Percentiles rank a stretch among this genome's conserved stretches.
These are phyloP conservation scores for Zygoascus flipseniorum DNA, from an alignment of 805 yeast species.

Conservation along the genomic window DNA sequence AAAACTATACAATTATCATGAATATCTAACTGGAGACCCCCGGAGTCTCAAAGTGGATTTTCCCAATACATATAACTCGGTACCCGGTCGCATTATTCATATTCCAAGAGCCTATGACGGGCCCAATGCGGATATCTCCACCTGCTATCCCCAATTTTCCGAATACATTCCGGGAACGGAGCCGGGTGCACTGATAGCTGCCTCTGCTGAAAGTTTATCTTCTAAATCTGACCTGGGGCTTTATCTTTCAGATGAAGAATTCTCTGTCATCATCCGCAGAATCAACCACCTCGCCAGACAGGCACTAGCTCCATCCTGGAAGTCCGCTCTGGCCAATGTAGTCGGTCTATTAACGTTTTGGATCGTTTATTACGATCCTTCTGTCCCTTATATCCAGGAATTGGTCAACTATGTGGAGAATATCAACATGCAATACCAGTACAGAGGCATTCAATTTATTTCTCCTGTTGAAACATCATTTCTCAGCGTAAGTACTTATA, in stretches of 20 bases:
- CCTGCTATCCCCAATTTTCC: constrained; percentile 15
- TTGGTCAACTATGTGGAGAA: constrained; percentile 37
- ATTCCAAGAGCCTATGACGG: constrained; percentile 15
- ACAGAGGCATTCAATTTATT: constrained; percentile 7
- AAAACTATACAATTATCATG: constrained; percentile 18
- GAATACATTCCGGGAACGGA: constrained; percentile 18
- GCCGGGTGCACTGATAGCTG: constrained; percentile 15
- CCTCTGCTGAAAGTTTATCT: constrained; percentile 18
- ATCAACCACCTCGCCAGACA: constrained; percentile 37
- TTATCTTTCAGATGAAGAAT: constrained; percentile 33
- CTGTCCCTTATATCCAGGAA: constrained; percentile 16
- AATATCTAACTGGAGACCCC: constrained; percentile 4
- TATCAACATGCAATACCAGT: constrained; percentile 4
- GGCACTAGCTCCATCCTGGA: constrained; percentile 34
- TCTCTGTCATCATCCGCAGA: constrained; percentile 32
- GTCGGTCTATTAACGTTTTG: constrained; percentile 36
- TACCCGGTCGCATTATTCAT: constrained; percentile 9
- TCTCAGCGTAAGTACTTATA: constrained; percentile 10
- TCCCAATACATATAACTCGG: constrained; percentile 23
- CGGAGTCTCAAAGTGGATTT: constrained; percentile 9
- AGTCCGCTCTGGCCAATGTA: constrained; percentile 32
- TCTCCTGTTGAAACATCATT: constrained; percentile 12
- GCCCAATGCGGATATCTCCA: background rate
- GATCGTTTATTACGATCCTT: constrained; percentile 12
- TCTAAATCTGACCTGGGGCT: constrained; percentile 24